Conservation (phyloP, 208 protist species). For the Cochliopodium minus region DNA sequence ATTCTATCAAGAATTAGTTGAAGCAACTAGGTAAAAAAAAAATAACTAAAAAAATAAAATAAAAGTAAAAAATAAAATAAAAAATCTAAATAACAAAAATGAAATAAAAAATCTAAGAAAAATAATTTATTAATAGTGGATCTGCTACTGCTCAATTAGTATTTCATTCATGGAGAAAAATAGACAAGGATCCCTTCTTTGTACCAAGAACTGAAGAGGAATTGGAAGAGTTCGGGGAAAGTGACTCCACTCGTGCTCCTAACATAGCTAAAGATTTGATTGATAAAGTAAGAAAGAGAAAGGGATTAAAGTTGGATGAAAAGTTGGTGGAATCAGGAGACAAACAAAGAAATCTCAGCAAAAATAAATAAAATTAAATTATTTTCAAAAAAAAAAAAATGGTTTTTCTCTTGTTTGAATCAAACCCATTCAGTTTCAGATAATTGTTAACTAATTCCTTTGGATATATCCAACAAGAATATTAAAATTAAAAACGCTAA, state of each 20-base stretch:
- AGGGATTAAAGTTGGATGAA: slow-evolving; percentile 52
- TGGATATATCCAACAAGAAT: no score
- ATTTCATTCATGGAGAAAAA: slow-evolving; percentile 72
- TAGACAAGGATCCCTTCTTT: slow-evolving; percentile 85
- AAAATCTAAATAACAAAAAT: no score
- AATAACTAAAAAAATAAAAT: no score
- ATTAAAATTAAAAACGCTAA: no score
- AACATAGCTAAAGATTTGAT: slow-evolving; percentile 43
- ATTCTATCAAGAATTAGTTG: slow-evolving; percentile 74
- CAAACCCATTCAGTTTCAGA: no score
- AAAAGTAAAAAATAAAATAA: no score
- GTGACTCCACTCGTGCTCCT: slow-evolving; percentile 19
- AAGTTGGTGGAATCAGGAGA: slow-evolving; percentile 54
- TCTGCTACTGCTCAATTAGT: slow-evolving; percentile 78
- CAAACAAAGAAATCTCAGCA: slow-evolving; percentile 25
- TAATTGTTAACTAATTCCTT: no score
- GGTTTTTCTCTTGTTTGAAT: no score
- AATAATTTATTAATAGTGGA: no score
- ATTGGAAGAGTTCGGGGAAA: slow-evolving; percentile 72
- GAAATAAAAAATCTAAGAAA: no score
- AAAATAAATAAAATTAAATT: slow-evolving; percentile 5
- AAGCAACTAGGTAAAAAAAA: no score
- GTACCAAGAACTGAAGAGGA: slow-evolving; percentile 85
- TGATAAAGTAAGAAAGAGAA: slow-evolving; percentile 43
- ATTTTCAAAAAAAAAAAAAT: no score